Evolutionary conservation across 176 grass and related monocot genomes (phyloP).

Genomic region (Paspalum notatum): DNA sequence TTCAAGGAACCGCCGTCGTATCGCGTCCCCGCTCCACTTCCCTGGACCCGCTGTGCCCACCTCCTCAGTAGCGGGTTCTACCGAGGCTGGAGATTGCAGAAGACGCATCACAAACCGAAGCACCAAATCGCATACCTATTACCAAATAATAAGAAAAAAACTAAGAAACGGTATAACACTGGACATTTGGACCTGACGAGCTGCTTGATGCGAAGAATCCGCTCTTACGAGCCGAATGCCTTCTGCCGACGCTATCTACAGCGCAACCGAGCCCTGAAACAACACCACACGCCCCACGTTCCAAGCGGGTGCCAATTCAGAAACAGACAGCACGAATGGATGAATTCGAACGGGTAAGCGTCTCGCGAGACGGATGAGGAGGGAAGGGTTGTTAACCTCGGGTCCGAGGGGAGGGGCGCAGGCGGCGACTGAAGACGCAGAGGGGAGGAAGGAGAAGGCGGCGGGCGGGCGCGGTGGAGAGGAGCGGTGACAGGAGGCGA

Average conservation of each 20-base stretch:
- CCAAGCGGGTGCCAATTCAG: not conserved
- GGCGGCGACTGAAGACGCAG: conserved; percentile 9
- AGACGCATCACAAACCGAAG: not conserved
- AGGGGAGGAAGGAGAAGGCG: conserved; percentile 10
- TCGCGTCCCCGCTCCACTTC: conserved; percentile 67
- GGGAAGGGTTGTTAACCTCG: conserved; percentile 28
- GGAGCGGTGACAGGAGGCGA: conserved; percentile 30
- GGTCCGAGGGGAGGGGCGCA: not conserved
- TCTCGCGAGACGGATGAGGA: not conserved
- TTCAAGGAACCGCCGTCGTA: conserved; percentile 79
- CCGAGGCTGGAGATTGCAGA: conserved; percentile 40
- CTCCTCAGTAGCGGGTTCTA: conserved; percentile 47
- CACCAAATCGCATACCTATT: not conserved
- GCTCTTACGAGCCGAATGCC: conserved; percentile 17
- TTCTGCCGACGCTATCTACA: not conserved
- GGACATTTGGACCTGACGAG: conserved; percentile 51
- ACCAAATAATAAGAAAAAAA: not conserved
- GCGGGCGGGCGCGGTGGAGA: conserved; percentile 36
- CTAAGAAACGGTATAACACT: not conserved
- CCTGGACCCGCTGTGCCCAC: not conserved
- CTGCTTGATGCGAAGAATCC: conserved; percentile 25
- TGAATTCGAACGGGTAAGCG: not conserved
- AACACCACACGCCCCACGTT: not conserved
- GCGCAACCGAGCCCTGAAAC: conserved; percentile 34
- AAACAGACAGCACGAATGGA: not conserved